phyloP scores from a whole-genome alignment of 2,329 filamentous ascomycete species.

The Xylaria sp. region DNA sequence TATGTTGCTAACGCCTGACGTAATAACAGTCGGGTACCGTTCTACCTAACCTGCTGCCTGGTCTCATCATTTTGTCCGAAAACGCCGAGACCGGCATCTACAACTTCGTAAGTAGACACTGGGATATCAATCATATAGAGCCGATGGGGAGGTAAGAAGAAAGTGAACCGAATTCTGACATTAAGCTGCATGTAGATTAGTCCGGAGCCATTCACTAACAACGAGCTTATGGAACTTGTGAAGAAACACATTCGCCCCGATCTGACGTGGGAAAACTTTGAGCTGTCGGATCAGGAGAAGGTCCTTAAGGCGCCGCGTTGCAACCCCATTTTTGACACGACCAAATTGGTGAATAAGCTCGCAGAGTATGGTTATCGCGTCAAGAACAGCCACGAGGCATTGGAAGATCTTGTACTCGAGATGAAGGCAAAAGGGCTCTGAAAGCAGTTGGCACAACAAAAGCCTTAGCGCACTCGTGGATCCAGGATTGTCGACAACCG shows the following conservation, averaged over 20 bases:
- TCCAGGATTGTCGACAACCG: neutral
- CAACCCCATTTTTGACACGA: neutral
- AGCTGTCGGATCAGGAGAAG: conserved; percentile 2
- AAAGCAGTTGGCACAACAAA: neutral
- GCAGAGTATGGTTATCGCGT: neutral
- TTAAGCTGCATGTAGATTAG: neutral
- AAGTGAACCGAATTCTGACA: neutral
- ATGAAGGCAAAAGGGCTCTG: neutral
- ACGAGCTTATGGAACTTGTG: neutral
- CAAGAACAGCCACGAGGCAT: neutral
- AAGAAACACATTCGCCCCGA: neutral
- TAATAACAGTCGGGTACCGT: neutral
- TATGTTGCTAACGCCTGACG: neutral
- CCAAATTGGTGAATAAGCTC: neutral
- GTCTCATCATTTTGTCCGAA: neutral
- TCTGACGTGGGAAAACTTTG: neutral
- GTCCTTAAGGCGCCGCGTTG: neutral
- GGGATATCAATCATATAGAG: neutral
- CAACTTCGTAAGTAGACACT: neutral
- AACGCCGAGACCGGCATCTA: neutral
- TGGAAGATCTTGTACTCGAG: neutral
- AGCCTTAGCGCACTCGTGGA: neutral
- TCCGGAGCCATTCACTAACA: neutral
- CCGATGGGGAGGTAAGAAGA: neutral
- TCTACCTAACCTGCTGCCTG: neutral